Evolutionary conservation across 257 asterid genomes (phyloP), one percentile per base, ranked within the genome.

Genomic region (Solanum phureja): DNA sequence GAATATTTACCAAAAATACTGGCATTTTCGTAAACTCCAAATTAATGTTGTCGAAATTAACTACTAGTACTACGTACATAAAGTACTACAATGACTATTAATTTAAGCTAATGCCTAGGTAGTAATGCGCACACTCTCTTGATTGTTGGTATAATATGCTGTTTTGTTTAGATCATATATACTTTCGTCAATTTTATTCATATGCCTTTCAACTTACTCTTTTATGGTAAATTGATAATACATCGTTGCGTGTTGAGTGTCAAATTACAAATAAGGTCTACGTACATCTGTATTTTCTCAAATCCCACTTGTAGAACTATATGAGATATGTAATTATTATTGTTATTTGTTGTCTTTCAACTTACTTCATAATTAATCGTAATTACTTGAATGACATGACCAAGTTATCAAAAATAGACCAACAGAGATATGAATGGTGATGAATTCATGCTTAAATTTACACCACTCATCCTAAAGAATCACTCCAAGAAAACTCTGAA

Each of bases 281-380:
- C 8, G 0, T 14, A 5, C 0, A 49, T 49, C 0, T 49, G 0
- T 14, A 49, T 49, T 49, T 14, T 14, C 21, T 49, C 23, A 56
- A 56, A 56, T 56, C 1, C 0, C 8, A 18, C 24, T 18, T 11
- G 24, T 56, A 10, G 0, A 56, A 19, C 4, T 56, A 7, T 56
- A 19, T 56, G 23, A 18, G 11, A 18, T 56, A 56, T 52, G 21
- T 56, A 19, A 19, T 19, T 56, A 19, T 56, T 56, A 19, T 56
- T 56, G 24, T 19, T 56, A 56, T 56, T 56, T 56, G 11, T 56
- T 0, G 64, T 56, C n/a, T 56, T 56, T 56, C 24, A 19, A 3
- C 60, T 37, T 76, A n/a, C 60, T 76, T 23, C 27, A 16, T 31
- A 71, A 31, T 38, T n/a, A 76, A n/a, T 40, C 0, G 7, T 23